Evolutionary conservation across 371 early-diverging fungal genomes (phyloP), one percentile per base, ranked within the genome.

Genomic region (Mucor saturninus): DNA sequence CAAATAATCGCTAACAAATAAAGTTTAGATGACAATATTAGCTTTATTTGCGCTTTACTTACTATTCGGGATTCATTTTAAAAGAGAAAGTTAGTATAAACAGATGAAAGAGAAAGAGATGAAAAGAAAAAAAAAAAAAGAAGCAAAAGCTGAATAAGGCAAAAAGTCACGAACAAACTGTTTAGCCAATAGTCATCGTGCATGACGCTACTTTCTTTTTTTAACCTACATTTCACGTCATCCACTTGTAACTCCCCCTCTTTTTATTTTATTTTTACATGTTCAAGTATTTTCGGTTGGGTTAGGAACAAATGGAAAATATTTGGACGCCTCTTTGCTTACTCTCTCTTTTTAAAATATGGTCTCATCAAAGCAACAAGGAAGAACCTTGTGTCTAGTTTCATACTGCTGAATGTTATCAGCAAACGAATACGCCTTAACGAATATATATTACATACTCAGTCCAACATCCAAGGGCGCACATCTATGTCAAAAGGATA

Each of bases 1-100:
- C 56, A 99, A 87, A 75, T 98, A 98, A 74, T 99, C 96, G 86
- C 92, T 92, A 76, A 53, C 43, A 37, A 29, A 46, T 21, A 52
- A 40, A 49, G 50, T 46, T 46, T 48, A 50, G 32, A 46, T 46
- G 46, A n/a, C 7, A 46, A 46, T 46, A 46, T 8, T 35, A 6
- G 35, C 8, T 8, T 35, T 35, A 35, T 35, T 35, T 35, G 35
- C 35, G 8, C 35, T 35, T 21, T 46, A 71, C 75, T 64, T 74
- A 75, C 75, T 75, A 75, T 71, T 75, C 75, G 59, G 75, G 75
- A 58, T 75, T 75, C 75, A 75, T 67, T 56, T n/a, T 43, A 14
- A 14, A 14, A 43, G 15, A 45, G 21, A 21, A 21, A 21, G 21
- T 21, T 21, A 21, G n/a, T 21, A 21, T 4, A 42, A 42, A 46